Conservation (phyloP, 371 early-diverging fungal genomes). For the Mortierella sp. region DNA sequence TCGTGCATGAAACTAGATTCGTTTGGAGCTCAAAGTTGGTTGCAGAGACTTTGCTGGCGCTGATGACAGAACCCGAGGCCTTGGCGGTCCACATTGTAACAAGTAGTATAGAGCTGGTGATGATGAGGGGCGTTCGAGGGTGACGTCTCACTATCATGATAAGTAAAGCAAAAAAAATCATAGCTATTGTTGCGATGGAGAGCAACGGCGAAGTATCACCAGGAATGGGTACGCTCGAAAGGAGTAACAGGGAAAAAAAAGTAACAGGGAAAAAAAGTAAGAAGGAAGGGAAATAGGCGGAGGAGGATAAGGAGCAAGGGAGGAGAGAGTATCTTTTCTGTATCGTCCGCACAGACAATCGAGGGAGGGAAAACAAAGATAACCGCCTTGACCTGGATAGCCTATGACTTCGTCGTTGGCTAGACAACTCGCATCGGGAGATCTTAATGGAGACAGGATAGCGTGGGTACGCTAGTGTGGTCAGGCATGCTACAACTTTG, state of each 20-base stretch:
- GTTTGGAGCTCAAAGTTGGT: constrained; percentile 43
- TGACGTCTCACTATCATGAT: background rate
- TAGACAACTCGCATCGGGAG: background rate
- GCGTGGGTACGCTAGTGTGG: background rate
- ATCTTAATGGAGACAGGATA: constrained; percentile 1
- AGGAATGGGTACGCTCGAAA: too few relatives aligned
- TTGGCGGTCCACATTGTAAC: background rate
- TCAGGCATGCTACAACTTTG: constrained; percentile 4
- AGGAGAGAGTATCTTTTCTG: background rate
- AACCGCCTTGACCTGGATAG: background rate
- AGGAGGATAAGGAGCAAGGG: background rate
- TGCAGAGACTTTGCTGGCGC: constrained; percentile 4
- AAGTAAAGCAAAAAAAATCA: background rate
- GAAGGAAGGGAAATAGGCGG: too few relatives aligned
- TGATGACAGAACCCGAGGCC: constrained; percentile 12
- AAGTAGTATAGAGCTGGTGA: background rate
- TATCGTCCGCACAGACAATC: background rate
- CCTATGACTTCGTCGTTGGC: background rate
- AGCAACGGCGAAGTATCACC: too few relatives aligned
- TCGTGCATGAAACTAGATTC: constrained; percentile 37
- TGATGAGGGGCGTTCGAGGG: background rate
- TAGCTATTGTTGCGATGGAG: too few relatives aligned
- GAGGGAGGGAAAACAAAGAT: background rate
- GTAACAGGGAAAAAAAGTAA: too few relatives aligned
- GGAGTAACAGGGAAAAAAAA: too few relatives aligned